Conservation (phyloP, 2,329 filamentous ascomycete genomes). For the Trichophyton mentagrophytes region DNA sequence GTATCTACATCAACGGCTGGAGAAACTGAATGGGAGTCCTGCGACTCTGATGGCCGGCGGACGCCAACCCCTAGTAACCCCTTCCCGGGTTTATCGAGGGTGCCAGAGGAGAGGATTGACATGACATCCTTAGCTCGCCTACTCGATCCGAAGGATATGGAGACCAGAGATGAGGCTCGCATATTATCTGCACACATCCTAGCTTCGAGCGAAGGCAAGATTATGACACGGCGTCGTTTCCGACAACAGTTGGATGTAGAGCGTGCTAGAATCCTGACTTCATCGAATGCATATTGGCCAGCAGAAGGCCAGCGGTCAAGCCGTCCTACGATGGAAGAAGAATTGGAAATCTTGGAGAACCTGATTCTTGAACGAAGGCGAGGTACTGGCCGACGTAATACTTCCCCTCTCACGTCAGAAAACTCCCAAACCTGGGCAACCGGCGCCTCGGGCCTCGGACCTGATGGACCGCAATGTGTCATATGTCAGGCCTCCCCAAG, state of each 20-base stretch:
- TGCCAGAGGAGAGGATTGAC: slow-evolving; percentile 52
- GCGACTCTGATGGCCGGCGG: slow-evolving; percentile 40
- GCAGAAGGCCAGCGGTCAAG: slow-evolving; percentile 9
- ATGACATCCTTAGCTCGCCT: slow-evolving; percentile 61
- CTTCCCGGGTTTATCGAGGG: slow-evolving; percentile 19
- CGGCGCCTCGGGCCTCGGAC: slow-evolving; percentile 61
- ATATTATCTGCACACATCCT: slow-evolving; percentile 68
- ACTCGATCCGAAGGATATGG: slow-evolving; percentile 63
- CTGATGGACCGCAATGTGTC: slow-evolving; percentile 71
- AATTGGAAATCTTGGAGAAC: slow-evolving; percentile 46
- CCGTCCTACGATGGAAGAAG: slow-evolving; percentile 38
- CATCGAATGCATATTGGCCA: slow-evolving; percentile 11
- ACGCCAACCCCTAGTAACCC: slow-evolving; percentile 62
- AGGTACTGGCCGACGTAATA: slow-evolving; percentile 15
- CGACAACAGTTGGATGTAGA: slow-evolving; percentile 54
- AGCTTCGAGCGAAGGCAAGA: slow-evolving; percentile 41
- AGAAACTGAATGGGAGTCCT: slow-evolving; percentile 39
- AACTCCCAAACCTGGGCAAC: slow-evolving; percentile 46
- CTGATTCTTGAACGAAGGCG: slow-evolving; percentile 45
- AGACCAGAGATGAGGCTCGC: slow-evolving; percentile 68
- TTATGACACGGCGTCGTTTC: slow-evolving; percentile 74
- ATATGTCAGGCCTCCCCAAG: slow-evolving; percentile 80
- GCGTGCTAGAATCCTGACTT: slow-evolving; percentile 54
- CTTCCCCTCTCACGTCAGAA: slow-evolving; percentile 4
- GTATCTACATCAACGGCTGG: slow-evolving; percentile 45